A percentile compares a stretch with the other conserved stretches of the same genome.
Evolutionary conservation across 768 basidiomycete species (phyloP).

Genomic region (Russula sp.): DNA sequence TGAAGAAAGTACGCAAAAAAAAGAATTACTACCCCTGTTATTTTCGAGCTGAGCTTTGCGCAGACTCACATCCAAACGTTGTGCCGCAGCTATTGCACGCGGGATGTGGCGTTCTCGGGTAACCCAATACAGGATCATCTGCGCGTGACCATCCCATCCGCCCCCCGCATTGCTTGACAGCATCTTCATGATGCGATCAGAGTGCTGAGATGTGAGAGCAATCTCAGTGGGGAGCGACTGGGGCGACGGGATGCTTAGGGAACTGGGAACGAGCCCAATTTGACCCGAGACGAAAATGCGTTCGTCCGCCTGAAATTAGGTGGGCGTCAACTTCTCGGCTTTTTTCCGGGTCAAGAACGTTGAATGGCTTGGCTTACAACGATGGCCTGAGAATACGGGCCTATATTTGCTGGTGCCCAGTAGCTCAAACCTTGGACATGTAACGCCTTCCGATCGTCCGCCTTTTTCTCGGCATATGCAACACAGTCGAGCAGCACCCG

Average conservation of each 20-base stretch:
- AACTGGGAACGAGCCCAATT: constrained; percentile 80
- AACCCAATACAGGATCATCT: constrained; percentile 73
- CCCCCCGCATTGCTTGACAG: constrained; percentile 47
- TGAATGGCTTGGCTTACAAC: constrained; percentile 41
- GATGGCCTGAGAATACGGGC: constrained; percentile 94
- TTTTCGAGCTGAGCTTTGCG: too few species aligned
- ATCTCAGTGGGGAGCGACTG: constrained; percentile 53
- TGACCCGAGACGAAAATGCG: constrained; percentile 91
- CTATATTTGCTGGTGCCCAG: constrained; percentile 99
- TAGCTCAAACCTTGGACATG: constrained; percentile 97
- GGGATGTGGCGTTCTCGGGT: constrained; percentile 33
- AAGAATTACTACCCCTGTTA: neutral
- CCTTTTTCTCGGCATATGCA: constrained; percentile 46
- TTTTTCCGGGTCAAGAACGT: too few species aligned
- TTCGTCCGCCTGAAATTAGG: constrained; percentile 49
- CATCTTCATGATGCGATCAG: constrained; percentile 54
- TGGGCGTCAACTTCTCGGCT: neutral
- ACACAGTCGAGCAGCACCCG: constrained; percentile 71
- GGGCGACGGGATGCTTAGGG: constrained; percentile 57
- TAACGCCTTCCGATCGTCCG: constrained; percentile 55
- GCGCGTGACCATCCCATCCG: constrained; percentile 55
- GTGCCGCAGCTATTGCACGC: constrained; percentile 36
- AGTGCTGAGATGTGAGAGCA: constrained; percentile 76
- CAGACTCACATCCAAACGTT: constrained; percentile 9
- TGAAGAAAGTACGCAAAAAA: neutral